Percentiles rank a stretch among this genome's conserved stretches.
phyloP scores from a whole-genome alignment of 2,329 filamentous ascomycete genomes.

The Fusarium anthophilum region DNA sequence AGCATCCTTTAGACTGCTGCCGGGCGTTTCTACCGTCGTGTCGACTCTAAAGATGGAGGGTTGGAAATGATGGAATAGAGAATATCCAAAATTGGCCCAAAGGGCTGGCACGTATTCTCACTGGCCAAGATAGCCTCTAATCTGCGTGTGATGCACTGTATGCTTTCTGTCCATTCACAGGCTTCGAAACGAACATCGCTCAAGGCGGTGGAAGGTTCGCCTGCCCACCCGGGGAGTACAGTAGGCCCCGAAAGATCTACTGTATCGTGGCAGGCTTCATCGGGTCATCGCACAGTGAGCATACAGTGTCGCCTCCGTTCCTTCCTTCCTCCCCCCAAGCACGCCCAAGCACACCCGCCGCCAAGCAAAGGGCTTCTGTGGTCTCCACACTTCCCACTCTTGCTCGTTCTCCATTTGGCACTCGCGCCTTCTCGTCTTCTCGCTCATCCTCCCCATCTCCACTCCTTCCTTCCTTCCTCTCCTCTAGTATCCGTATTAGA shows the following conservation, averaged over 20 bases:
- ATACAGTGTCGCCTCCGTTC: conserved; percentile 34
- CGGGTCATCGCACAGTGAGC: conserved; percentile 11
- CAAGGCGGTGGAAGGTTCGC: conserved; percentile 14
- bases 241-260: not conserved
- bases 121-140: conserved; percentile 7
- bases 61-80: not conserved
- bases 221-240: not conserved
- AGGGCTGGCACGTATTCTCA: conserved; percentile 29
- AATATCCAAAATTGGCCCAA: conserved; percentile 21
- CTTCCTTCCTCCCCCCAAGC: conserved; percentile 19
- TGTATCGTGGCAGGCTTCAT: conserved; percentile 8
- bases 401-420: conserved; percentile 30
- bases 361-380: conserved; percentile 30
- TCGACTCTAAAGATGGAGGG: not conserved
- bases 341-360: conserved; percentile 37
- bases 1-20: conserved; percentile 8
- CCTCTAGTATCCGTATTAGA: conserved; percentile 39
- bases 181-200: conserved; percentile 2
- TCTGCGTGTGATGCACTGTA: conserved; percentile 34
- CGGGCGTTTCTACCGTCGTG: not conserved
- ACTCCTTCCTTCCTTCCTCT: conserved; percentile 45
- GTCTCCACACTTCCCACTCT: conserved; percentile 20
- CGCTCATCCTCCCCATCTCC: conserved; percentile 6
- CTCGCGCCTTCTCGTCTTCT: conserved; percentile 21
- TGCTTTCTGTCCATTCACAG: conserved; percentile 29